phyloP scores from a whole-genome alignment of 148 eudicot species.

The Dianthus caryophyllus region DNA sequence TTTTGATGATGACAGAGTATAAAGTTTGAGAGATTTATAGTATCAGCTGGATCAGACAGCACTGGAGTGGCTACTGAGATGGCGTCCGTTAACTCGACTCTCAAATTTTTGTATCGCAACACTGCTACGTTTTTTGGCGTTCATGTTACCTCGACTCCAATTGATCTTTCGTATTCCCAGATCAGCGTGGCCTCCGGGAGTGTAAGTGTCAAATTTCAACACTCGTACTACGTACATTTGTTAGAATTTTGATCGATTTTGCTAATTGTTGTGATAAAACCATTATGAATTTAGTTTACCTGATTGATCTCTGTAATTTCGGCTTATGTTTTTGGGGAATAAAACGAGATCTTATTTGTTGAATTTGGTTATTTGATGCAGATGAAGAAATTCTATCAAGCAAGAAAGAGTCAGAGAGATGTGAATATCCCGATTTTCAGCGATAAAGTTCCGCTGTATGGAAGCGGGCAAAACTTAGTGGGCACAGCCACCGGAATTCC shows the following conservation, averaged over 20 bases:
- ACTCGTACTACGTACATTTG: not conserved
- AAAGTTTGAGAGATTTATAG: constrained; percentile 49
- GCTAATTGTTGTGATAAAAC: not conserved
- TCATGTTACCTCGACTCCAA: constrained; percentile 65
- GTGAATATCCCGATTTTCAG: constrained; percentile 43
- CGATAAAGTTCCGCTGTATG: constrained; percentile 64
- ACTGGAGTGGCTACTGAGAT: constrained; percentile 80
- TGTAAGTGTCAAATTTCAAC: constrained; percentile 36
- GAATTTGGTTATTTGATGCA: constrained; percentile 24
- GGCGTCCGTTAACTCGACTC: constrained; percentile 64
- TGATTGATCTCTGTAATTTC: not conserved
- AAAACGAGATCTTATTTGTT: not conserved
- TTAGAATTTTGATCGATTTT: not conserved
- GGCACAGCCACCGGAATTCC: constrained; percentile 52
- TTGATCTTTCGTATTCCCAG: constrained; percentile 52
- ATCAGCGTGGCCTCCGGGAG: constrained; percentile 59
- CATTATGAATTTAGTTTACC: not conserved
- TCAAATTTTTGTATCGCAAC: constrained; percentile 57
- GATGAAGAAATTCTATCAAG: constrained; percentile 68
- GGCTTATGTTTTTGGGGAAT: too few species aligned
- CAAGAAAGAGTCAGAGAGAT: constrained; percentile 49
- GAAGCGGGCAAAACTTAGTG: constrained; percentile 60
- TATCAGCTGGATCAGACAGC: constrained; percentile 72
- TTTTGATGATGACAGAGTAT: constrained; percentile 45
- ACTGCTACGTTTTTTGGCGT: constrained; percentile 79